Evolutionary conservation across 2,329 filamentous ascomycete genomes (phyloP).

Genomic region (Apiospora sp.): DNA sequence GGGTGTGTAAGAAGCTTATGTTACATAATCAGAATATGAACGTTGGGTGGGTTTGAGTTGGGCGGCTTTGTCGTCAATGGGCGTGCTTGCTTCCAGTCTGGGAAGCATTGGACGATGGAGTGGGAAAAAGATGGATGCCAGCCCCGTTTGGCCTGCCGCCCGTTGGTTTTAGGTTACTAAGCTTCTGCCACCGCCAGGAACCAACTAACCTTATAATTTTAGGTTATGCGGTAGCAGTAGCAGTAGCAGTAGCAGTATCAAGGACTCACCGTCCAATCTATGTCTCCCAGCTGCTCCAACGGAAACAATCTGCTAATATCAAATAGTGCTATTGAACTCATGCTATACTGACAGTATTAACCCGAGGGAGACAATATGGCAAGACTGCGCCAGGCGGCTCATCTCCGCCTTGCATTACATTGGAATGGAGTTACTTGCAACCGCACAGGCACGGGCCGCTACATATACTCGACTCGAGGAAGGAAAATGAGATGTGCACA

Average conservation of each 20-base stretch:
- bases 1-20: not conserved
- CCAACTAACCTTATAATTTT: no score
- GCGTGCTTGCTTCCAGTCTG: not conserved
- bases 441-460: not conserved
- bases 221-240: no score
- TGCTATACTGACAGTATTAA: no score
- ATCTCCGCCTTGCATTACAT: no score
- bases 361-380: no score
- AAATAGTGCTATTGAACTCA: no score
- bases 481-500: not conserved
- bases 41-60: not conserved
- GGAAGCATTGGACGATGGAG: conserved; percentile 6
- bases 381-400: no score
- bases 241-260: no score
- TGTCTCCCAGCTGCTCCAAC: no score
- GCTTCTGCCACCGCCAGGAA: not conserved
- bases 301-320: no score
- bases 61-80: not conserved
- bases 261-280: no score
- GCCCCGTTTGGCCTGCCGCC: not conserved
- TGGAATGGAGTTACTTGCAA: not conserved
- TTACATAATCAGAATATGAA: not conserved
- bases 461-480: not conserved
- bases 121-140: not conserved
- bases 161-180: not conserved